These are phyloP conservation scores for Lathyrus tuberosus DNA, from an alignment of 306 rosid genomes.

Conservation along the genomic window DNA sequence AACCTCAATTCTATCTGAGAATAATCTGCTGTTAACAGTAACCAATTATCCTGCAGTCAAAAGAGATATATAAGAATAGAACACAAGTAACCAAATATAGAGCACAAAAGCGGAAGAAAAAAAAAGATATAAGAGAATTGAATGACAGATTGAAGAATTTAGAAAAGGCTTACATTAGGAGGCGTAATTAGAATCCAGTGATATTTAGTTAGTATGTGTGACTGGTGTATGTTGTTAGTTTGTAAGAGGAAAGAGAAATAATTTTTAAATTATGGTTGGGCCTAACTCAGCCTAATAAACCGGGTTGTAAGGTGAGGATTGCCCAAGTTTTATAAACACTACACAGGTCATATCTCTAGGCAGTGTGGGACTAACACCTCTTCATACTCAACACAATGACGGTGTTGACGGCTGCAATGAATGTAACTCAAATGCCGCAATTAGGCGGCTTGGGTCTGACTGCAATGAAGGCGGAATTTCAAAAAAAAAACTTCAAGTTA, in stretches of 20 bases:
- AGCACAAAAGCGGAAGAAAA: not conserved
- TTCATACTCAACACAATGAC: too few relatives aligned
- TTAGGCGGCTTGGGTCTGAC: too few relatives aligned
- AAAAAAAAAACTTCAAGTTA: not conserved
- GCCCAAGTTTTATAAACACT: too few relatives aligned
- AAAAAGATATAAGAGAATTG: not conserved
- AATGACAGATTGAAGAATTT: not conserved
- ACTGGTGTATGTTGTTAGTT: not conserved
- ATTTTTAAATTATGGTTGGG: too few relatives aligned
- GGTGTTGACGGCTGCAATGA: too few relatives aligned
- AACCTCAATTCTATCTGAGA: conserved; percentile 95
- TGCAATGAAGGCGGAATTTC: too few relatives aligned
- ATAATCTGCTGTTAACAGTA: conserved; percentile 90
- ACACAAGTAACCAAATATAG: conserved; percentile 29
- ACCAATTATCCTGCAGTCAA: conserved; percentile 78
- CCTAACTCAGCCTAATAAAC: too few relatives aligned
- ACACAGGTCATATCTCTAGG: too few relatives aligned
- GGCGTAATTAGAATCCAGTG: not conserved
- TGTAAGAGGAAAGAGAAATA: conserved; percentile 5
- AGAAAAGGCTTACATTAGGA: not conserved
- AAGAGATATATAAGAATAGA: conserved; percentile 31
- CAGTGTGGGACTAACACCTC: too few relatives aligned
- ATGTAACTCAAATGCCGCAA: too few relatives aligned
- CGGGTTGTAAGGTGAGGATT: too few relatives aligned
- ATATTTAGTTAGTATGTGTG: not conserved